Evolutionary conservation across 2,329 filamentous ascomycete species (phyloP), one percentile per base, ranked within the genome.

Genomic region (Cladophialophora chaetospira): DNA sequence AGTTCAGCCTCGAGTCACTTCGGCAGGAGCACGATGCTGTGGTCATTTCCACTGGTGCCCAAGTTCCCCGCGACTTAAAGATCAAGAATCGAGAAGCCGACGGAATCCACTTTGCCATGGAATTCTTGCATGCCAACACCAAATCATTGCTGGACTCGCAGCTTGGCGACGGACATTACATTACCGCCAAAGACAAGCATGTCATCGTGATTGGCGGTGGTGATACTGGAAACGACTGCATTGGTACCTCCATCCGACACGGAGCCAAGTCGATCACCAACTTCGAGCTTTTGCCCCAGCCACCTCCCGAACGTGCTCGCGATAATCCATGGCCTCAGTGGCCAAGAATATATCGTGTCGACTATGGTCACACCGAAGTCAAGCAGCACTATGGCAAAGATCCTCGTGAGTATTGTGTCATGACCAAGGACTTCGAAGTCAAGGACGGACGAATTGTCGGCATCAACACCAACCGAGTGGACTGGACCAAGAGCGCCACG

Each of bases 311-410:
- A 81, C 91, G 93, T 76, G 91, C 89, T 63, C 84, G 85, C 62
- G 93, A 97, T 76, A 97, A 97, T 81, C 93, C 93, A 61, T 97
- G 93, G 93, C 93, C 93, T 8, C 93, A 97, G 77, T 97, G 93
- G 92, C 93, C 93, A 56, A 89, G 92, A 69, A 92, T 97, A 72
- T 97, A 96, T 82, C 91, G 93, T 67, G 89, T 97, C n/a, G 93
- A 97, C 76, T 97, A 97, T 70, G 93, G 93, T 55, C 93, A 97
- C 80, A 88, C 88, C 13, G 93, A 97, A 75, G 93, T 97, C 68
- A 91, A 93, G 74, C 91, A 93, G 66, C 92, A 97, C 79, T 93
- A 92, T 79, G 93, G 93, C 76, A 92, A 92, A 72, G 93, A 97
- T 69, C 93, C 93, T 57, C 91, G 93, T 67, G 93, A 97, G 78